Base-by-base conservation (phyloP, 202 grass and related monocot species). In the Zizania palustris region DNA sequence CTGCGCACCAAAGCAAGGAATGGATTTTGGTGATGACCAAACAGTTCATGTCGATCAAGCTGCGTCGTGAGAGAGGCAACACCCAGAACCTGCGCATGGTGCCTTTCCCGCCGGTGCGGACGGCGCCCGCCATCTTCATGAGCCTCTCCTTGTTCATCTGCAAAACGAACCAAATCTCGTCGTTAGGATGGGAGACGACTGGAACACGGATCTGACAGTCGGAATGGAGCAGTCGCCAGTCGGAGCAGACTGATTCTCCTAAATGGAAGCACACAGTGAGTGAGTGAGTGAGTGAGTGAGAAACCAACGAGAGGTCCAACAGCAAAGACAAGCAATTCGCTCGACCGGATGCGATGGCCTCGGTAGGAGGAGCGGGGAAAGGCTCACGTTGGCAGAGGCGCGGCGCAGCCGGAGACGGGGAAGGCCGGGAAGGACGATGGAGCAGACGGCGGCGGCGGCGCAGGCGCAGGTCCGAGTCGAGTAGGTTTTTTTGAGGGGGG, bases 91-190 rank as follows among this genome's bases (percentile, higher is more conserved):
- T 85, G 78, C 90, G 90, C 83, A 92, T 2, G 75, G 84, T 89
- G 20, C 90, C 90, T 36, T 92, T 92, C 2, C 90, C 86, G 71
- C 90, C 90, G 61, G 90, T 92, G 79, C 90, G 86, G 72, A 92
- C 90, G 46, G 90, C 90, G 81, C 90, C 90, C 3, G 86, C 90
- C 90, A 89, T 92, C 86, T 89, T 92, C 82, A 89, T 92, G 34
- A 92, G 90, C 83, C 83, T 89, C 87, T 92, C 90, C 64, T 71
- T 86, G 80, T 92, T 86, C 90, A 92, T 92, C 90, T 92, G 72
- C 69, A 41, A 1, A 68, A 57, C 4, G 15, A 55, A 54, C 10
- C 9, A n/a, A 43, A 49, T 51, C 34, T 12, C 8, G 5, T 3
- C 18, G 0, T 13, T 21, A 12, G 1, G 3, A 56, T 20, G 72